Percentiles rank a stretch among this genome's conserved stretches.
These are phyloP conservation scores for Beauveria australis DNA, from an alignment of 2,329 filamentous ascomycete species.

Conservation along the genomic window DNA sequence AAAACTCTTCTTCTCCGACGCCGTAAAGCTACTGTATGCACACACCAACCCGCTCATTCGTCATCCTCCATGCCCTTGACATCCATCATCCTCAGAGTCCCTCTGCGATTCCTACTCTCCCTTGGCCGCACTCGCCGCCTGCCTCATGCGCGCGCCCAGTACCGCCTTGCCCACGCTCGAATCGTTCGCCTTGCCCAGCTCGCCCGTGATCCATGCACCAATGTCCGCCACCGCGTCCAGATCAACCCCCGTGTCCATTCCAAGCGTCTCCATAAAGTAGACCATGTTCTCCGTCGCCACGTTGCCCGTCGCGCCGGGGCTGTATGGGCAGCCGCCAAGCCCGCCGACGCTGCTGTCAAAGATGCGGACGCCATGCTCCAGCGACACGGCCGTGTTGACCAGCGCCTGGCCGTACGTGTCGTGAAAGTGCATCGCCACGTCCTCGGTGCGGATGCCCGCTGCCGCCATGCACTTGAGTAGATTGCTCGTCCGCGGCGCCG, in stretches of 20 bases:
- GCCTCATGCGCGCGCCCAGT: slow-evolving; percentile 38
- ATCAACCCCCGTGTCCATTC: slow-evolving; percentile 66
- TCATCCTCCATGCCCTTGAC: background rate
- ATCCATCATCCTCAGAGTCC: no score
- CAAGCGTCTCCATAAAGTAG: slow-evolving; percentile 66
- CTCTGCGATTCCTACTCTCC: background rate
- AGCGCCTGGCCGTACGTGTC: slow-evolving; percentile 81
- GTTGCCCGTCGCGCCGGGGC: slow-evolving; percentile 78
- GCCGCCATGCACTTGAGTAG: slow-evolving; percentile 56
- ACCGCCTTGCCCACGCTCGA: slow-evolving; percentile 62
- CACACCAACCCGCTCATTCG: no score
- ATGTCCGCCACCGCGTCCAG: slow-evolving; percentile 58
- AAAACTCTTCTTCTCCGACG: background rate
- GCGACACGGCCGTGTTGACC: slow-evolving; percentile 70
- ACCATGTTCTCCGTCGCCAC: slow-evolving; percentile 79
- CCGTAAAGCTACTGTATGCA: background rate
- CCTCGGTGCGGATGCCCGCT: slow-evolving; percentile 60
- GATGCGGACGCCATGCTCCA: slow-evolving; percentile 68
- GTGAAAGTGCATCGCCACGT: slow-evolving; percentile 79
- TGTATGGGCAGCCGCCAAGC: slow-evolving; percentile 77
- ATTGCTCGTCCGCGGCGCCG: slow-evolving; percentile 58
- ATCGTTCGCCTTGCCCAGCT: slow-evolving; percentile 54
- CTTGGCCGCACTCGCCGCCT: slow-evolving; percentile 18
- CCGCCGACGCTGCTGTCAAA: slow-evolving; percentile 78
- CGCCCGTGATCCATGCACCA: slow-evolving; percentile 61